Percentiles rank a stretch among this genome's conserved stretches.
Conservation (phyloP, 495 filamentous ascomycete genomes). For the Penicillium pulvis region DNA sequence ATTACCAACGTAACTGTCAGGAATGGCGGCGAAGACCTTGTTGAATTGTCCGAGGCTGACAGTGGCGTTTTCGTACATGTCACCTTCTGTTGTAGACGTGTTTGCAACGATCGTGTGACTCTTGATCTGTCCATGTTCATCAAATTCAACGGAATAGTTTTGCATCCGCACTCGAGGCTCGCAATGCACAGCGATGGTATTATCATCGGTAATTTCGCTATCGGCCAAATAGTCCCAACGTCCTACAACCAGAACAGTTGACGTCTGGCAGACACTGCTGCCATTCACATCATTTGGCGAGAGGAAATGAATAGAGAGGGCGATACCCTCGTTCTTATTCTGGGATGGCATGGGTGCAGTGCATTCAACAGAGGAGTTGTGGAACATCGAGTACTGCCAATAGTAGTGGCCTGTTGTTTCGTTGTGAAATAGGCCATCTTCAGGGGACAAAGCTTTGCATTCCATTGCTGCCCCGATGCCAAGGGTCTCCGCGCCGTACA, state of each 20-base stretch:
- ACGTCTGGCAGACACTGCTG: constrained; percentile 37
- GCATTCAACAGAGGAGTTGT: constrained; percentile 30
- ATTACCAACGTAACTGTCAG: constrained; percentile 39
- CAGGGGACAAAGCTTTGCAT: constrained; percentile 27
- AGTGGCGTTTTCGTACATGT: constrained; percentile 43
- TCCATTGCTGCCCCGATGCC: constrained; percentile 36
- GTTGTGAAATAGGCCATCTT: constrained; percentile 20
- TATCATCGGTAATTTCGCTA: constrained; percentile 27
- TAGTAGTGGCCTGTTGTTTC: constrained; percentile 17
- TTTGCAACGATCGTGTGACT: constrained; percentile 19
- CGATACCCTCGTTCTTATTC: constrained; percentile 29
- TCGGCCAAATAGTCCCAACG: constrained; percentile 41
- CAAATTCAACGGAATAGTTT: constrained; percentile 35
- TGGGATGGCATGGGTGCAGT: constrained; percentile 28
- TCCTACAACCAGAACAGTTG: constrained; percentile 40
- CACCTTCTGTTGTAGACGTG: constrained; percentile 29
- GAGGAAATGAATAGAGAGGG: constrained; percentile 43
- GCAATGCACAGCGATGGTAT: constrained; percentile 44
- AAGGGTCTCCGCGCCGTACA: constrained; percentile 36
- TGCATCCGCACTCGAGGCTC: constrained; percentile 32
- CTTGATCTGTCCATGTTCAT: constrained; percentile 38
- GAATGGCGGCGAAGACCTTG: constrained; percentile 44
- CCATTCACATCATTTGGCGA: constrained; percentile 28
- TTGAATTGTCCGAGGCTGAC: constrained; percentile 45
- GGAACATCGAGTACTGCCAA: constrained; percentile 36